Evolutionary conservation across 2,329 filamentous ascomycete species (phyloP), one percentile per base, ranked within the genome.

Genomic region (Hymenoscyphus occultus): DNA sequence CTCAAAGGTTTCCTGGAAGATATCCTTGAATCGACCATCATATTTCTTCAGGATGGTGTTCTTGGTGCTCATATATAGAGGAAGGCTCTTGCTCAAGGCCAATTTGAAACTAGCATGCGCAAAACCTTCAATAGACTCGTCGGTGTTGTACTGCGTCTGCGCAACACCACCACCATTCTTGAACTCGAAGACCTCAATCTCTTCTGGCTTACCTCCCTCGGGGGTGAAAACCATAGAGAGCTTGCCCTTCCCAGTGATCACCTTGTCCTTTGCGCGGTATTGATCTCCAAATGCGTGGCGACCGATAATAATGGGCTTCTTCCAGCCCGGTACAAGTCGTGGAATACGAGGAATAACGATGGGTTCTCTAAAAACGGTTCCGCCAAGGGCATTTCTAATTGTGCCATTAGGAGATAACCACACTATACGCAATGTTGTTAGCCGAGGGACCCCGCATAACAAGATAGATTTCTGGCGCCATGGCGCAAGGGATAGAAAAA

Each of bases 51-150:
- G 83, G 74, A 99, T 99, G 73, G 95, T 99, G 86, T 98, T 98
- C 90, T 99, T 99, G 80, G 95, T 99, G 86, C 92, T 97, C 94
- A 98, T 96, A 84, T 98, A 99, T 75, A 99, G 84, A n/a, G 95
- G 95, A 71, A 96, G 83, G 69, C 83, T 83, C 86, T 97, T 95
- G 79, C 87, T 84, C 57, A 98, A 82, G 40, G 95, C 94, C 72
- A 97, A 87, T 88, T 97, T 96, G 88, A 99, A 98, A 72, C 89
- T 93, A 69, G 95, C 91, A 77, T 98, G 95, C 64, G 95, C 95
- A 76, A 99, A 99, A 68, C 95, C 95, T 63, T 84, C 82, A 79
- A 99, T 99, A 76, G 91, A 95, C 78, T 97, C 95, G 75, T 95
- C 89, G 32, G 95, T 98, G 86, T 99, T 99, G 86, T 98, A 99